Percentiles rank a stretch among this genome's conserved stretches.
These are phyloP conservation scores for Thozetella sp. DNA, from an alignment of 495 filamentous ascomycete genomes.

Conservation along the genomic window DNA sequence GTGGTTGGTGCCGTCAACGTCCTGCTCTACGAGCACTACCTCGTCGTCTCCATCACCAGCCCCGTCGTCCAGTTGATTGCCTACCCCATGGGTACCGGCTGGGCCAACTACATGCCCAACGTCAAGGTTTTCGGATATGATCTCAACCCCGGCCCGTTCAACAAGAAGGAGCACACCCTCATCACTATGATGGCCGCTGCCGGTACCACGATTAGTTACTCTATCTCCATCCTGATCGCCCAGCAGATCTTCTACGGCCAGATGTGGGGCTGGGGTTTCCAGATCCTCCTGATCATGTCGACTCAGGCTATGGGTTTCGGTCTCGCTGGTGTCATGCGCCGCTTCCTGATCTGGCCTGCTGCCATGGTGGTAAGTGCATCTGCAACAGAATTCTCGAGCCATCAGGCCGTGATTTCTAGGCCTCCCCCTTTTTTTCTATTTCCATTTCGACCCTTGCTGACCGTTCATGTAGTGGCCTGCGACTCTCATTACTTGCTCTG, in stretches of 20 bases:
- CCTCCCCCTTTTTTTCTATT: too few species aligned
- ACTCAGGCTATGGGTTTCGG: slow-evolving; percentile 76
- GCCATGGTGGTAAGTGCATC: too few species aligned
- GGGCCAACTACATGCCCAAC: slow-evolving; percentile 56
- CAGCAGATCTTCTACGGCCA: slow-evolving; percentile 36
- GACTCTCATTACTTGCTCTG: slow-evolving; percentile 56
- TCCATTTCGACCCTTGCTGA: too few species aligned
- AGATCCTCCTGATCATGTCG: slow-evolving; percentile 67
- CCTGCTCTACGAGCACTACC: slow-evolving; percentile 68
- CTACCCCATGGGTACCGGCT: slow-evolving; percentile 65
- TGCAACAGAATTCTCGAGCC: too few species aligned
- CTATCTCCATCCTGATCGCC: slow-evolving; percentile 47
- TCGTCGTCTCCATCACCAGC: slow-evolving; percentile 63
- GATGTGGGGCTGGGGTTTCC: slow-evolving; percentile 58
- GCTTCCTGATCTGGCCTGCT: slow-evolving; percentile 67
- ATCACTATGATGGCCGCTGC: slow-evolving; percentile 70
- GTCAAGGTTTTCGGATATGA: slow-evolving; percentile 61
- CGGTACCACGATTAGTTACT: slow-evolving; percentile 46
- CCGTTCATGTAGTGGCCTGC: too few species aligned
- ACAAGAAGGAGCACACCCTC: slow-evolving; percentile 77
- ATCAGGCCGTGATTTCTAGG: too few species aligned
- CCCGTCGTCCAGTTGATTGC: slow-evolving; percentile 72
- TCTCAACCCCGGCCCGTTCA: slow-evolving; percentile 73
- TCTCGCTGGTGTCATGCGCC: slow-evolving; percentile 66
- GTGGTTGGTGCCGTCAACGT: slow-evolving; percentile 71